Percentiles rank a stretch among this genome's conserved stretches.
phyloP scores from a whole-genome alignment of 345 rosid species.

The Draba incana region DNA sequence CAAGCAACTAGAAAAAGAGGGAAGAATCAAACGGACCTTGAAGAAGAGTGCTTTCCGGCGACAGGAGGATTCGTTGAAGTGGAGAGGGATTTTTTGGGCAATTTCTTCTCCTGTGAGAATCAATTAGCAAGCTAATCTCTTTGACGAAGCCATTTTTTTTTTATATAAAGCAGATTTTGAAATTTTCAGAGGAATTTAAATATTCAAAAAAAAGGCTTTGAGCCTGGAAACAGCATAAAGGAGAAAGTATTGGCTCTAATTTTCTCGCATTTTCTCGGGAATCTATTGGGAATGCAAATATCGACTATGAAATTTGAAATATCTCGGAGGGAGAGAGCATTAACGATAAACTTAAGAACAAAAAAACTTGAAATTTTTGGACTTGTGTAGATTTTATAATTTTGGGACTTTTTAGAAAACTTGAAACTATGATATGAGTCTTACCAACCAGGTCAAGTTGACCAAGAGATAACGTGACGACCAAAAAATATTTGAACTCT shows the following conservation, averaged over 20 bases:
- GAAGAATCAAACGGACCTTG: conserved; percentile 32
- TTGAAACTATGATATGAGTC: background rate
- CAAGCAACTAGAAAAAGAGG: background rate
- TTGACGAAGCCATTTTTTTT: conserved; percentile 28
- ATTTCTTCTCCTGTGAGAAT: conserved; percentile 21
- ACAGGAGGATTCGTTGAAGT: background rate
- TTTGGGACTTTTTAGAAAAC: too few species aligned
- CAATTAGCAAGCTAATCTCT: conserved; percentile 9
- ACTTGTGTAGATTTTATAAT: too few species aligned
- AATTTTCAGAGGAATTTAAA: conserved; percentile 31
- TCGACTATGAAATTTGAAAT: conserved; percentile 17
- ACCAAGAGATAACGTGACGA: conserved; percentile 25
- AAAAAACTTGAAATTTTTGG: background rate
- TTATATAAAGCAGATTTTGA: conserved; percentile 7
- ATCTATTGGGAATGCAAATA: background rate
- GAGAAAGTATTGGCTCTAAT: background rate
- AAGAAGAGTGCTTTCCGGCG: conserved; percentile 24
- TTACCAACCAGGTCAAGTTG: conserved; percentile 16
- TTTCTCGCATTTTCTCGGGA: conserved; percentile 25
- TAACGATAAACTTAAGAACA: background rate
- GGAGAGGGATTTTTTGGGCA: background rate
- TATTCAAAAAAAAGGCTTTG: conserved; percentile 2
- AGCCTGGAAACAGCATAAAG: conserved; percentile 4
- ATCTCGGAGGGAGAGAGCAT: background rate
- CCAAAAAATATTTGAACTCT: conserved; percentile 1